Percentiles rank a stretch among this genome's conserved stretches.
These are phyloP conservation scores for Chlamydomonas incerta DNA, from an alignment of 139 green algal species.

Conservation along the genomic window DNA sequence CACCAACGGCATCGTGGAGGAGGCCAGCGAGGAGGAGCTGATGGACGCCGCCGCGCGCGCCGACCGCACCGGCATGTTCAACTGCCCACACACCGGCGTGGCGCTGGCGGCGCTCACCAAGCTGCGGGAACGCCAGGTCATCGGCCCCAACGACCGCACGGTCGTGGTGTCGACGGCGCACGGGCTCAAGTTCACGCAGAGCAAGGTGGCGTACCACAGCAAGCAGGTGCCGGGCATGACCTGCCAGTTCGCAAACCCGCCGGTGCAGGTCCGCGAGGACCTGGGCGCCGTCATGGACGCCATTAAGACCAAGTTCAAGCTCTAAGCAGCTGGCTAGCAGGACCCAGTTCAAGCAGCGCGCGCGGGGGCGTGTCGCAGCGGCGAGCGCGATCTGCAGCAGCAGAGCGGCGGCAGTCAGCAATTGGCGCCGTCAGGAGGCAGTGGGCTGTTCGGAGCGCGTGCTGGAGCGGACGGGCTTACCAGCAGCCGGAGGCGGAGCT, in stretches of 20 bases:
- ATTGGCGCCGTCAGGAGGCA: too few species aligned
- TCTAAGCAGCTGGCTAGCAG: not conserved
- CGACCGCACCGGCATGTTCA: constrained; percentile 97
- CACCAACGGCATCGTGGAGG: constrained; percentile 96
- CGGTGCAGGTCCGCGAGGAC: constrained; percentile 88
- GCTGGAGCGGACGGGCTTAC: too few species aligned
- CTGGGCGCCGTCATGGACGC: constrained; percentile 96
- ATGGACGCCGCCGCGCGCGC: constrained; percentile 98
- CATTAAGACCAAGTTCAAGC: constrained; percentile 70
- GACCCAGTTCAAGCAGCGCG: not conserved
- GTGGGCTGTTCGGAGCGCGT: too few species aligned
- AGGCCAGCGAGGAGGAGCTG: constrained; percentile 98
- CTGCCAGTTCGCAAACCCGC: constrained; percentile 93
- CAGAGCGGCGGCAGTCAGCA: too few species aligned
- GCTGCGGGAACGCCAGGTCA: constrained; percentile 88
- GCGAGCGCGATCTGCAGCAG: too few species aligned
- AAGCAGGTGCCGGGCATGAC: constrained; percentile 82
- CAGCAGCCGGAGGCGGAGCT: too few species aligned
- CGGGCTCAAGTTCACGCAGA: constrained; percentile 98
- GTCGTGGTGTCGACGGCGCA: constrained; percentile 98
- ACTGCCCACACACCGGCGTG: constrained; percentile 95
- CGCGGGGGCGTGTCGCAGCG: too few species aligned
- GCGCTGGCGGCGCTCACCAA: constrained; percentile 97
- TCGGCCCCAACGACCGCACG: constrained; percentile 89
- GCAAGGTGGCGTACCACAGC: constrained; percentile 97